These are phyloP conservation scores for Chytriomyces hyalinus DNA, from an alignment of 192 early-diverging fungal species.

Conservation along the genomic window DNA sequence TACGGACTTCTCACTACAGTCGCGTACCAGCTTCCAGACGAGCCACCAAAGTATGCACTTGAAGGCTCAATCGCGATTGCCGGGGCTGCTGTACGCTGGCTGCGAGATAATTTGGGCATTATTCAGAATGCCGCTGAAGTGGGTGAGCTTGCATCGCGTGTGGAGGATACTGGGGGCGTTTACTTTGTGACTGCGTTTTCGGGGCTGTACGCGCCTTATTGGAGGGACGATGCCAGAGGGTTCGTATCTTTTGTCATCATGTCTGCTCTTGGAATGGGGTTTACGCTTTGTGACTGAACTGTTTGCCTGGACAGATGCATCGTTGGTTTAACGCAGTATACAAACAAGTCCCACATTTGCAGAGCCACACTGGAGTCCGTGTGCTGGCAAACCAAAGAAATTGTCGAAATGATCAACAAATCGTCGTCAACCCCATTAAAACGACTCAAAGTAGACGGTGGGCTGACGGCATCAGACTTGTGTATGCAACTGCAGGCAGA, in stretches of 20 bases:
- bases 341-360: slow-evolving; percentile 82
- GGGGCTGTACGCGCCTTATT: slow-evolving; percentile 94
- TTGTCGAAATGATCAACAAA: slow-evolving; percentile 87
- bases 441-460: slow-evolving; percentile 91
- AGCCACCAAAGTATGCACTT: slow-evolving; percentile 78
- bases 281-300: background rate
- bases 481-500: slow-evolving; percentile 94
- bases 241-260: background rate
- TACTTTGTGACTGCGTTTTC: slow-evolving; percentile 96
- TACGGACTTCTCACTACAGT: slow-evolving; percentile 90
- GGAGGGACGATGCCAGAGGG: slow-evolving; percentile 88
- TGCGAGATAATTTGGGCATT: slow-evolving; percentile 84
- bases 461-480: slow-evolving; percentile 86
- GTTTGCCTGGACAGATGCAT: slow-evolving; percentile 50
- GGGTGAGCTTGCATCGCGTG: slow-evolving; percentile 66
- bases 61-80: slow-evolving; percentile 93
- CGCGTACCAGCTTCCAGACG: slow-evolving; percentile 78
- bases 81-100: slow-evolving; percentile 89
- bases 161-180: slow-evolving; percentile 81
- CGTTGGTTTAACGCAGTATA: slow-evolving; percentile 86
- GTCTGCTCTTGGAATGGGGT: background rate
- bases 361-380: slow-evolving; percentile 89
- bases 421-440: slow-evolving; percentile 73
- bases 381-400: slow-evolving; percentile 88
- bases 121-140: slow-evolving; percentile 78